Evolutionary conservation across 2,329 filamentous ascomycete species (phyloP), one percentile per base, ranked within the genome.

Genomic region (Pseudomassariella vexata): DNA sequence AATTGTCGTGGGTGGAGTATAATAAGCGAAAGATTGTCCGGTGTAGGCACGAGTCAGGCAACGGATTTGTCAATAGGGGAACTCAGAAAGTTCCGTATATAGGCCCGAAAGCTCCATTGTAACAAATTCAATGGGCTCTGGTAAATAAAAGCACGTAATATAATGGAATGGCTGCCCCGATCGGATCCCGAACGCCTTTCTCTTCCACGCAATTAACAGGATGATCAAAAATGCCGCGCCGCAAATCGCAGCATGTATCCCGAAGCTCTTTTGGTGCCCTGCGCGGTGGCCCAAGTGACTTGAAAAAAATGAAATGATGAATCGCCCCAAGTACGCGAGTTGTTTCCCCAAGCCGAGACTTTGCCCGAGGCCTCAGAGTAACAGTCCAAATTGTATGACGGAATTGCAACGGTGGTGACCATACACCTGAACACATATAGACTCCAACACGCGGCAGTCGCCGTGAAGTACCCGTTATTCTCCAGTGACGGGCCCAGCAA

Each of bases 331-430:
- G 66, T 68, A 2, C 70, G 53, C 2, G 58, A 60, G 32, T 67
- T 60, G 47, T 72, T 73, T 28, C 75, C 50, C 65, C 66, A 71
- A 0, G 66, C 63, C 6, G 63, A 63, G 3, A 73, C 68, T 44
- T 73, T 70, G 4, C 69, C 70, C n/a, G 61, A 64, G 3, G 65
- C 69, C 47, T 73, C 64, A 1, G 71, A 71, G 48, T 75, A 76
- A 40, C 57, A 59, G 50, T 76, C 70, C 6, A 76, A 63, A 18
- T 61, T 59, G 45, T 75, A 76, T 6, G 66, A 63, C 36, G 62
- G 68, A 18, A 73, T 51, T 2, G 65, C 68, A 4, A 70, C 68
- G 0, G 70, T 73, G 2, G 61, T 62, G 36, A 71, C 62, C 66
- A 73, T 76, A 47, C 73, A 64, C 2, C 70, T 70, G 40, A 73